Conservation (phyloP, 495 filamentous ascomycete genomes). For the Penicillium cinerascens region DNA sequence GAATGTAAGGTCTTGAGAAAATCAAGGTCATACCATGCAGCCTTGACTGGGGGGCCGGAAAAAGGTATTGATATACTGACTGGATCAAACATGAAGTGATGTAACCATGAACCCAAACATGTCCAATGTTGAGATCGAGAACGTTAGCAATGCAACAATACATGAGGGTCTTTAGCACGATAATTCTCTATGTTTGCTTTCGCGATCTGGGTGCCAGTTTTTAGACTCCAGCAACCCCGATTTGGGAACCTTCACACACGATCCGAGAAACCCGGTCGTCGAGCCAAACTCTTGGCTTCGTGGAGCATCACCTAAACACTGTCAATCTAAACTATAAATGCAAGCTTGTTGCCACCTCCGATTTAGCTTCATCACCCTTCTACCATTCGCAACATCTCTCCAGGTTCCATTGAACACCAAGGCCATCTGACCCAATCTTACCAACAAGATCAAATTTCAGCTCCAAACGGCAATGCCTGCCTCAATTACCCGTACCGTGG, state of each 20-base stretch:
- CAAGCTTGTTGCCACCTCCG: neutral
- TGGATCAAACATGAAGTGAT: neutral
- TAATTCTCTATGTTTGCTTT: neutral
- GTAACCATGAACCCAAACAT: neutral
- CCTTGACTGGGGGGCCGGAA: neutral
- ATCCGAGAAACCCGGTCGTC: neutral
- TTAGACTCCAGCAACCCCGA: neutral
- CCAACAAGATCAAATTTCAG: neutral
- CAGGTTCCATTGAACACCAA: neutral
- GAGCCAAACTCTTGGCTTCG: neutral
- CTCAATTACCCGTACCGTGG: neutral
- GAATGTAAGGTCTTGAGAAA: neutral
- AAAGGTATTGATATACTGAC: neutral
- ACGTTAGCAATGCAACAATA: neutral
- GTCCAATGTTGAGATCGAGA: neutral
- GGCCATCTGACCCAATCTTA: neutral
- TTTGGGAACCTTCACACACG: neutral
- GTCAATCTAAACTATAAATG: neutral
- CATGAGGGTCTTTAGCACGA: neutral
- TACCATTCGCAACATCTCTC: neutral
- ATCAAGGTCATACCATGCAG: neutral
- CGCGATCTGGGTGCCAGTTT: neutral
- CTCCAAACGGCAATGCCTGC: neutral
- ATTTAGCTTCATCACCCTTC: neutral
- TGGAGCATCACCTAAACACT: neutral